Conservation (phyloP, 352 stramenopile species). For the Globisporangium polare region DNA sequence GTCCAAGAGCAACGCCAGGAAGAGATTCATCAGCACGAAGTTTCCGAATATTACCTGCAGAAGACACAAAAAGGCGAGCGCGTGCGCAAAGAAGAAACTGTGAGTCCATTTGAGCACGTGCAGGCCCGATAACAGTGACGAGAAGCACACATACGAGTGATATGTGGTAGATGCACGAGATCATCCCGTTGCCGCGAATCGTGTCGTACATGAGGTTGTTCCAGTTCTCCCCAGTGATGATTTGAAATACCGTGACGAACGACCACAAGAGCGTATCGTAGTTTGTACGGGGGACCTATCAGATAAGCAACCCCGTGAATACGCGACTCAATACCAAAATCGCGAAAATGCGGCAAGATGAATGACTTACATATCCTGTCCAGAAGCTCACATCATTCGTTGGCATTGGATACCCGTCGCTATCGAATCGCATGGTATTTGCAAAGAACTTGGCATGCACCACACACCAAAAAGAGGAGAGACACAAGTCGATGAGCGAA, state of each 20-base stretch:
- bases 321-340: background rate
- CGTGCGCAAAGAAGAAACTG: too few relatives aligned
- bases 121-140: too few relatives aligned
- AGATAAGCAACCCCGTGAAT: background rate
- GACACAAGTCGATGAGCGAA: background rate
- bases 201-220: slow-evolving; percentile 93
- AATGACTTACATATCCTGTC: slow-evolving; percentile 38
- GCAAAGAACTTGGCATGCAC: slow-evolving; percentile 84
- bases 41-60: slow-evolving; percentile 88
- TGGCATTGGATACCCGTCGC: slow-evolving; percentile 53
- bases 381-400: slow-evolving; percentile 53
- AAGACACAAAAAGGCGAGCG: too few relatives aligned
- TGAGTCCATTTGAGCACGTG: too few relatives aligned
- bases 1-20: slow-evolving; percentile 90
- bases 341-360: background rate
- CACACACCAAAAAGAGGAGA: background rate
- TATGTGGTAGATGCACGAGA: slow-evolving; percentile 83
- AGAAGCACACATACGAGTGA: slow-evolving; percentile 54
- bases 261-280: slow-evolving; percentile 87
- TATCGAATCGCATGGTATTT: slow-evolving; percentile 92
- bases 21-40: slow-evolving; percentile 94
- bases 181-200: slow-evolving; percentile 73
- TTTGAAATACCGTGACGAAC: slow-evolving; percentile 88
- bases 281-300: slow-evolving; percentile 71
- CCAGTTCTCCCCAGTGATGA: slow-evolving; percentile 95